Evolutionary conservation across 2,329 filamentous ascomycete species (phyloP).

Genomic region (Lanzia echinophila): DNA sequence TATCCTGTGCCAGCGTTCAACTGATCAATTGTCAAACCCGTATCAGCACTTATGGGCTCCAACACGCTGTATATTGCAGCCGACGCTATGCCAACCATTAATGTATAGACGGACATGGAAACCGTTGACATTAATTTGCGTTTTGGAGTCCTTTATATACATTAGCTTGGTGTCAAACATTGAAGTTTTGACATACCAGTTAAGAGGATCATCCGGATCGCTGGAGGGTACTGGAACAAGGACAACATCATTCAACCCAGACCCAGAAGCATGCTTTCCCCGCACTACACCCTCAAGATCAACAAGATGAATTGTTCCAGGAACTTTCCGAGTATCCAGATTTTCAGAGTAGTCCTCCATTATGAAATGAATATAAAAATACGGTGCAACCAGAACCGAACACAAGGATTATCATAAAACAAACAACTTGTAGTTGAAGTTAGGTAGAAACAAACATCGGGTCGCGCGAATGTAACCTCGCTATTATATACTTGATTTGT

Average conservation of each 20-base stretch:
- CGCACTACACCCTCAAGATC: constrained; percentile 25
- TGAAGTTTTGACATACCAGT: constrained; percentile 33
- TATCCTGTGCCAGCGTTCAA: constrained; percentile 44
- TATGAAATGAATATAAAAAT: not conserved
- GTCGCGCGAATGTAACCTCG: no score
- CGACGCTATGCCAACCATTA: constrained; percentile 42
- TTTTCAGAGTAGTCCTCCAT: constrained; percentile 9
- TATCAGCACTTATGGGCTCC: constrained; percentile 40
- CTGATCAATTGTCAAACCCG: constrained; percentile 37
- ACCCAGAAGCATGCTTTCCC: constrained; percentile 20
- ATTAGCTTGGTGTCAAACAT: constrained; percentile 14
- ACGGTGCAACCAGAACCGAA: no score
- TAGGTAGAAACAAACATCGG: no score
- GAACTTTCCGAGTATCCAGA: constrained; percentile 16
- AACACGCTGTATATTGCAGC: constrained; percentile 45
- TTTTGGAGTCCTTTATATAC: constrained; percentile 29
- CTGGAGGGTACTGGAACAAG: constrained; percentile 30
- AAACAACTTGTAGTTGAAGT: no score
- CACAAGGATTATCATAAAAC: no score
- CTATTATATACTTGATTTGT: no score
- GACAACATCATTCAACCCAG: constrained; percentile 27
- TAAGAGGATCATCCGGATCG: constrained; percentile 36
- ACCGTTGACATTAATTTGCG: constrained; percentile 30
- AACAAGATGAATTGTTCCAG: constrained; percentile 30
- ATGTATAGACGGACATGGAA: constrained; percentile 36